Evolutionary conservation across 2,329 filamentous ascomycete genomes (phyloP), one percentile per base, ranked within the genome.

Genomic region (Xylaria sp.): DNA sequence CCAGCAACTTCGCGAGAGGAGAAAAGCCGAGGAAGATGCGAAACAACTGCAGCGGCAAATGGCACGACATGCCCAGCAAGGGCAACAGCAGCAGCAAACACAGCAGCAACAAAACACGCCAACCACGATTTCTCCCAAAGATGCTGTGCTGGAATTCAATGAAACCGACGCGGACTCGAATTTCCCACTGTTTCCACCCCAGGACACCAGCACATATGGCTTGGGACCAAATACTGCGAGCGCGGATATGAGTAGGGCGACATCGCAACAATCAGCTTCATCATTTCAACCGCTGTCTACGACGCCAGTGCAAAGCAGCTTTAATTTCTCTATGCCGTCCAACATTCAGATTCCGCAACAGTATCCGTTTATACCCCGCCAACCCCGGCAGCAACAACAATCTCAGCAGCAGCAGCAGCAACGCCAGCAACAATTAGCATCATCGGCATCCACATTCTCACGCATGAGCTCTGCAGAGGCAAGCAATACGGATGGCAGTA

Each of bases 101-200:
- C 82, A 84, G 25, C 74, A 86, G 44, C 74, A 86, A 55, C 82
- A 84, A 0, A 80, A 85, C 6, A 86, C 86, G 0, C 86, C 91
- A n/a, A 93, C 93, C 80, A 97, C 95, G 0, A 97, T 99, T 56
- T 98, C 95, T 1, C 96, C 95, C 28, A 97, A 97, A 82, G 95
- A 98, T 76, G 93, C 94, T 1, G 82, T 97, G 69, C 82, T 98
- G 59, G 94, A 98, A 69, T 97, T 94, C 78, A 88, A 91, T 70
- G 93, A 96, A 48, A 81, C 85, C 0, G 92, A 94, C 2, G 90
- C 91, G 20, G 91, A 91, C 57, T 82, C 87, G 4, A 89, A 89
- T 68, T 89, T 92, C 75, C 90, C 93, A 13, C 82, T 97, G 23
- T 97, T 97, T 77, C 88, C 92, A 3, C 84, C 88, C 1, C 84